Evolutionary conservation across 208 protist genomes (phyloP), one percentile per base, ranked within the genome.

Genomic region (Kentomonas sorsogonicus): DNA sequence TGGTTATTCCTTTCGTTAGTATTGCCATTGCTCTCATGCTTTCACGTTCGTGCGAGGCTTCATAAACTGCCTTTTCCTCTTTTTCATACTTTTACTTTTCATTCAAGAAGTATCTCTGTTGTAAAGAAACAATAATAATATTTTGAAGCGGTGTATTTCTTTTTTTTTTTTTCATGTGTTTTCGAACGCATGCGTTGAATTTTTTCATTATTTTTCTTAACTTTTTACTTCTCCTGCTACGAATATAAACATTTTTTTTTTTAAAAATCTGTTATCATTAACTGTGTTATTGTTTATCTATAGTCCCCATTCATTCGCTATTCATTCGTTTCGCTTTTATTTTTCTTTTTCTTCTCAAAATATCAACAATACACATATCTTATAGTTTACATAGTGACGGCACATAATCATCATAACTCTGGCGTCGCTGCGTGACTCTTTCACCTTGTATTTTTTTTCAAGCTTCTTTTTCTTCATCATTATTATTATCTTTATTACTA

Each of bases 221-320:
- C n/a, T n/a, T n/a, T n/a, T n/a, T n/a, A n/a, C n/a, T n/a, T n/a
- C n/a, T n/a, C n/a, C n/a, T n/a, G n/a, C n/a, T n/a, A n/a, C n/a
- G n/a, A n/a, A n/a, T n/a, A n/a, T n/a, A n/a, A n/a, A n/a, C n/a
- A 4, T 36, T 54, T 51, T 47, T 36, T 63, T 45, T 63, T 54
- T 16, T 26, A 5, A 5, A 57, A 9, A 18, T 46, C 11, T 26
- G 18, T 40, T 51, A 27, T 36, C 7, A 36, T 15, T 36, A 11
- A 11, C 5, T 36, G 7, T 36, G 33, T 36, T 36, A 5, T 36
- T 36, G 5, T 36, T 36, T 36, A 36, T 36, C 11, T 25, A 6
- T 54, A 40, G 39, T 18, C 16, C 11, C 39, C 31, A 7, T 54
- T 2, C 4, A 50, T 26, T 25, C 6, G 20, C 29, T 33, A 26